A percentile compares a stretch with the other conserved stretches of the same genome.
These are phyloP conservation scores for Lonicera japonica DNA, from an alignment of 129 eudicot genomes.

Conservation along the genomic window DNA sequence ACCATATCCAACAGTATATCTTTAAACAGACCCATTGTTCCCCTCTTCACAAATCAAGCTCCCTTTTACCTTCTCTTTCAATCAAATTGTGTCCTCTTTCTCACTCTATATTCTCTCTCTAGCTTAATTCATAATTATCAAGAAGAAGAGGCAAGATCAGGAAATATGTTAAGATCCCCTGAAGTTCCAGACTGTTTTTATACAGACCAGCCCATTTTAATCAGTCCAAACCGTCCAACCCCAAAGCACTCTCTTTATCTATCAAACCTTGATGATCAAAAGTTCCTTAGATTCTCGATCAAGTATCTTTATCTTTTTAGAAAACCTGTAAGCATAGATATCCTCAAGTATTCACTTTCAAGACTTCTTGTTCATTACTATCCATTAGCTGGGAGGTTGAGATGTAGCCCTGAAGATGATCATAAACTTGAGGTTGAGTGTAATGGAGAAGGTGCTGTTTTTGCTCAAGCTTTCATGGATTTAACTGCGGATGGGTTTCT, in stretches of 20 bases:
- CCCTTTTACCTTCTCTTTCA: constrained; percentile 10
- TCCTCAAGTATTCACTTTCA: constrained; percentile 54
- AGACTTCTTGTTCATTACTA: constrained; percentile 70
- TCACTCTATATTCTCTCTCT: too few relatives aligned
- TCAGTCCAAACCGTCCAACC: constrained; percentile 61
- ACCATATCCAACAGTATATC: constrained; percentile 21
- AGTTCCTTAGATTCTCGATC: constrained; percentile 83
- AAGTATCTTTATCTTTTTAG: constrained; percentile 71
- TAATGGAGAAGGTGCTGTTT: constrained; percentile 88
- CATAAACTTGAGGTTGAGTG: constrained; percentile 77
- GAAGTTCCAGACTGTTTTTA: constrained; percentile 82
- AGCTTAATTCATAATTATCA: background rate
- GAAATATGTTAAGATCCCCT: constrained; percentile 43
- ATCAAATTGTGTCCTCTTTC: too few relatives aligned
- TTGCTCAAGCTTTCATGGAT: constrained; percentile 84
- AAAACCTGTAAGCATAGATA: constrained; percentile 36
- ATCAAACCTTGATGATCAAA: constrained; percentile 93
- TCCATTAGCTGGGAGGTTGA: constrained; percentile 84
- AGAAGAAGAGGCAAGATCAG: background rate
- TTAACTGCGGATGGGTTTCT: constrained; percentile 47
- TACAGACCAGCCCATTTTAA: constrained; percentile 44
- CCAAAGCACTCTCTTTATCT: constrained; percentile 65
- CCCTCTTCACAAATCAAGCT: constrained; percentile 16
- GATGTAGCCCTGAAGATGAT: constrained; percentile 31
- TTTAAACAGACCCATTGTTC: constrained; percentile 16